Evolutionary conservation across 805 yeast genomes (phyloP), one percentile per base, ranked within the genome.

Genomic region (Lachancea waltii): DNA sequence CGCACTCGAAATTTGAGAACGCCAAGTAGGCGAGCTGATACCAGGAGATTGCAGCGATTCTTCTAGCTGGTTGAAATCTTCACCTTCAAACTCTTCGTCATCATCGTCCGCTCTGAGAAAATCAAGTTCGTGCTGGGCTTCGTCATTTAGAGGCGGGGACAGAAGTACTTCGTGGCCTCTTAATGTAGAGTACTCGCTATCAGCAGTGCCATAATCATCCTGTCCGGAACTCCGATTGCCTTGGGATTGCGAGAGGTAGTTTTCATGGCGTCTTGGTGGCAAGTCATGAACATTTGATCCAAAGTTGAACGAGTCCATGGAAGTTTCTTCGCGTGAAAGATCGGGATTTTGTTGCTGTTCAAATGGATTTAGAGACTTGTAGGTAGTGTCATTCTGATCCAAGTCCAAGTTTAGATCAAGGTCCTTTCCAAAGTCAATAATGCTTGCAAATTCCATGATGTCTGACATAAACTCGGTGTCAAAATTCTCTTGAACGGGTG

Each of bases 391-490:
- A 2, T 34, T 38, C 4, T 43, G 42, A 16, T 51, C 51, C 8
- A 55, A 21, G 36, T 63, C 64, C 16, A 64, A 44, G 33, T 58
- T 61, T 20, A 67, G 42, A 18, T 65, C 60, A 16, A 67, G 42
- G 22, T 62, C 70, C 17, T 63, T 72, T 4, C 72, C 75, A 48
- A 70, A 70, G 45, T 69, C 65, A 19, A 70, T 67, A 35, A 65
- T 60, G 31, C 64, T 68, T 5, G 71, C 69, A 46, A 69, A 69
- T 44, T 69, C 73, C 56, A 64, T 56, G 11, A 69, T 61, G 32
- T 67, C 70, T 1, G 63, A 58, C 43, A 64, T 56, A 25, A 64
- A 56, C 17, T 64, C 69, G 3, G 52, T 57, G 16, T 56, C 64
- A 25, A 20, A 33, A 13, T 13, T 35, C 17, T 20, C 36, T 4